Evolutionary conservation across 345 rosid species (phyloP), one percentile per base, ranked within the genome.

Genomic region (Linum tenue): DNA sequence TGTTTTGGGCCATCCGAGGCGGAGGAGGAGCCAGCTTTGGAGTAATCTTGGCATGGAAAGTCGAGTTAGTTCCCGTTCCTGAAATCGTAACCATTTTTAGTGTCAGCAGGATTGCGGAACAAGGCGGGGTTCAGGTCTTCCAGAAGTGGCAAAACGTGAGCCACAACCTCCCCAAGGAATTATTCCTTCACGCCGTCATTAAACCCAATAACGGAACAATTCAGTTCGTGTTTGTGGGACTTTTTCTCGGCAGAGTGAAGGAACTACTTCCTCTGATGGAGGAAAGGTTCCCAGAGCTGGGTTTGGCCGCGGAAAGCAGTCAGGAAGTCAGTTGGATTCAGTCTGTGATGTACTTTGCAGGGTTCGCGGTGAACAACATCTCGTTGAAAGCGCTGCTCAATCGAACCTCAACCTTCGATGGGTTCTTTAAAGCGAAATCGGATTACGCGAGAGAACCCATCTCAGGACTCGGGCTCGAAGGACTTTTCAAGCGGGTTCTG

Each of bases 1-100:
- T 70, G 1, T 70, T 70, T 39, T 70, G 73, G 73, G 68, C 64
- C 11, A 70, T 64, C 48, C 39, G 73, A 37, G 73, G 68, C 12
- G 73, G 73, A 1, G 73, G 73, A 16, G 73, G 59, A 1, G 68
- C 67, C 0, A 70, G 68, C 59, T 70, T 64, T 48, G 73, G 64
- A 44, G 55, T 70, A 2, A 39, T 70, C 5, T 10, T 58, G 6
- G 16, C 68, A 1, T 70, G 68, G 73, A 70, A 64, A 64, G 37
- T 70, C 2, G 15, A 14, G 22, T 22, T 70, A 35, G 73, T 70
- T 64, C 14, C 68, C 2, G 67, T 56, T 43, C 67, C 67, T 42
- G 17, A 16, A n/a, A 56, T 5, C 5, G 68, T 69, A 37, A 69
- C 67, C 3, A 63, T 57, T 37, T 69, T 63, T 16, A 36, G 0